Evolutionary conservation across 306 rosid species (phyloP).

Genomic region (Cucurbita argyrosperma): DNA sequence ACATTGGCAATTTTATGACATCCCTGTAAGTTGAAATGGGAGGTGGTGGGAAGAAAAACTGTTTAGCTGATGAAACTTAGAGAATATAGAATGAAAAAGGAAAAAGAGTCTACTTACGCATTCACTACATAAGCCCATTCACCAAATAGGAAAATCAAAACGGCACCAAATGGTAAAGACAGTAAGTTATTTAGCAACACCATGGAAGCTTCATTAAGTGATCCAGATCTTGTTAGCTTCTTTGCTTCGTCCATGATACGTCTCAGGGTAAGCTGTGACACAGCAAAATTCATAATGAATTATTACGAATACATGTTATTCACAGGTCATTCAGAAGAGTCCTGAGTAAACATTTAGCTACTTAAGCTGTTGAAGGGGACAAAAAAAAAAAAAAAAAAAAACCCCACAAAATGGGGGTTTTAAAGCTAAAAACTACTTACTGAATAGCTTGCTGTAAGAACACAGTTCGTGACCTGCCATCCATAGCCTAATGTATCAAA

Average conservation of each 20-base stretch:
- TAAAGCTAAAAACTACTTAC: slow-evolving; percentile 21
- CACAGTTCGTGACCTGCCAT: slow-evolving; percentile 69
- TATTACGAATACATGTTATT: not conserved
- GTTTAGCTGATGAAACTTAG: not conserved
- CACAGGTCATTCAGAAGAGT: not conserved
- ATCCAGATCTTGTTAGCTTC: slow-evolving; percentile 51
- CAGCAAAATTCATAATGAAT: not conserved
- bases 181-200: slow-evolving; percentile 72
- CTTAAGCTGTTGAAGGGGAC: not conserved
- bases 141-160: slow-evolving; percentile 43
- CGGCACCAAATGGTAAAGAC: slow-evolving; percentile 63
- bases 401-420: not conserved
- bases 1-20: slow-evolving; percentile 46
- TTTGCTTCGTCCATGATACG: slow-evolving; percentile 86
- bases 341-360: not conserved
- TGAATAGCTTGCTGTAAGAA: slow-evolving; percentile 74
- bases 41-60: not conserved
- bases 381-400: not conserved
- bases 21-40: slow-evolving; percentile 34
- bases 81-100: not conserved
- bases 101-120: slow-evolving; percentile 33
- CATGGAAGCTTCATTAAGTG: slow-evolving; percentile 88
- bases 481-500: slow-evolving; percentile 57
- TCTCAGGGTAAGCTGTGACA: slow-evolving; percentile 46
- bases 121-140: slow-evolving; percentile 70